Percentiles rank a stretch among this genome's conserved stretches.
These are phyloP conservation scores for Spathaspora gorwiae DNA, from an alignment of 805 yeast genomes.

Conservation along the genomic window DNA sequence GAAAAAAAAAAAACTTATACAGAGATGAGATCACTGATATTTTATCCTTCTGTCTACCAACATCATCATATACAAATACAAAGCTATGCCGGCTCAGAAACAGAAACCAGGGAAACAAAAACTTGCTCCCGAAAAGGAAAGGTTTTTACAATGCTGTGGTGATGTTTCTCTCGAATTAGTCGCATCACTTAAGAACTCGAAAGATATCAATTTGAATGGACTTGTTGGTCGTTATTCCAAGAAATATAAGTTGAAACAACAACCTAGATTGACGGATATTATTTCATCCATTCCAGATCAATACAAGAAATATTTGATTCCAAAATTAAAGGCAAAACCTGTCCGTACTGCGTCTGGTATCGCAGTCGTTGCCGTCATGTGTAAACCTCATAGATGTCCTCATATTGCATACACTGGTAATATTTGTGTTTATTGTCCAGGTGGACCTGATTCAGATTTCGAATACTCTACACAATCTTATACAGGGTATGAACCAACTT, in stretches of 20 bases:
- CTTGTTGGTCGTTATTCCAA: conserved; percentile 80
- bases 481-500: conserved; percentile 97
- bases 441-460: conserved; percentile 98
- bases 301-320: conserved; percentile 83
- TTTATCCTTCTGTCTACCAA: not conserved
- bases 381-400: conserved; percentile 98
- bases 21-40: not conserved
- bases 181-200: conserved; percentile 64
- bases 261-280: conserved; percentile 92
- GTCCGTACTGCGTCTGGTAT: conserved; percentile 98
- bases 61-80: not conserved
- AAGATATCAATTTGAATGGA: conserved; percentile 86
- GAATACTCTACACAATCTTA: conserved; percentile 97
- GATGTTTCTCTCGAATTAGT: conserved; percentile 87
- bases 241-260: conserved; percentile 84
- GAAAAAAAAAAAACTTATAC: not conserved
- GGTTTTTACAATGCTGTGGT: conserved; percentile 88
- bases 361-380: conserved; percentile 99
- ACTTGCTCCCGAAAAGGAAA: conserved; percentile 84
- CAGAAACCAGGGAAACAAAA: conserved; percentile 47
- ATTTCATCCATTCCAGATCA: conserved; percentile 95
- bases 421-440: conserved; percentile 97
- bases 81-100: conserved; percentile 29
- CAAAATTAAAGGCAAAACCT: conserved; percentile 96
- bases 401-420: conserved; percentile 98